A percentile compares a stretch with the other conserved stretches of the same genome.
phyloP scores from a whole-genome alignment of 768 basidiomycete species.

The Panellus pusillus region DNA sequence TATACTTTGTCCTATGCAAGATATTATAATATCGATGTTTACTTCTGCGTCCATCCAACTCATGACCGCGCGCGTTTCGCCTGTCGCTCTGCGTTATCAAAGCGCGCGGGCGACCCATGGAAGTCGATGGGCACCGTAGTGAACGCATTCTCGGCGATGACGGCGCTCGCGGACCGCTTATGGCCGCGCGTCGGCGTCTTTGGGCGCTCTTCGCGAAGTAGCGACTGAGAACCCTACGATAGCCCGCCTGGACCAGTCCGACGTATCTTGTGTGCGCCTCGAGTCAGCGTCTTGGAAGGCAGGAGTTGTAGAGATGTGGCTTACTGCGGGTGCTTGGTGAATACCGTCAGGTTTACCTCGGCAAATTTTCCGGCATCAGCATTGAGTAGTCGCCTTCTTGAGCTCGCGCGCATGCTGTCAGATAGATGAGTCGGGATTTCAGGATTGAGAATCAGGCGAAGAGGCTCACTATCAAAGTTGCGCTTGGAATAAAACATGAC shows the following conservation, averaged over 20 bases:
- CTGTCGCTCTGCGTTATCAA: too few relatives aligned
- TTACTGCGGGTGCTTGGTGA: constrained; percentile 54
- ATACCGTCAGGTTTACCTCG: constrained; percentile 66
- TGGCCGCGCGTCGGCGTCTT: constrained; percentile 21
- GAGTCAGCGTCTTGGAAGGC: not conserved
- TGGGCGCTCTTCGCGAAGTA: constrained; percentile 32
- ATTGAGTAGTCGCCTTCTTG: constrained; percentile 56
- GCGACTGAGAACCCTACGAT: constrained; percentile 40
- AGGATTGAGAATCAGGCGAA: not conserved
- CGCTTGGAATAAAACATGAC: constrained; percentile 74
- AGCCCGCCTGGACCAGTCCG: constrained; percentile 69
- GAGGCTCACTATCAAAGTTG: constrained; percentile 51
- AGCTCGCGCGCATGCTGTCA: too few relatives aligned
- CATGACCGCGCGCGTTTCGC: too few relatives aligned
- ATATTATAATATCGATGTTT: too few relatives aligned
- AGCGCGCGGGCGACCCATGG: too few relatives aligned
- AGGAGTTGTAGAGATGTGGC: constrained; percentile 7
- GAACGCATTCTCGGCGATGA: constrained; percentile 41
- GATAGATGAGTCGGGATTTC: too few relatives aligned
- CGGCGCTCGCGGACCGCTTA: constrained; percentile 29
- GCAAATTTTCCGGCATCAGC: constrained; percentile 67
- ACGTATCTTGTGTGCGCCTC: constrained; percentile 38
- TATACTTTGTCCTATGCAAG: too few relatives aligned
- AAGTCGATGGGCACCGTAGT: constrained; percentile 42
- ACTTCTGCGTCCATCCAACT: too few relatives aligned